These are phyloP conservation scores for Trichoderma pleuroti DNA, from an alignment of 2,329 filamentous ascomycete species.

Conservation along the genomic window DNA sequence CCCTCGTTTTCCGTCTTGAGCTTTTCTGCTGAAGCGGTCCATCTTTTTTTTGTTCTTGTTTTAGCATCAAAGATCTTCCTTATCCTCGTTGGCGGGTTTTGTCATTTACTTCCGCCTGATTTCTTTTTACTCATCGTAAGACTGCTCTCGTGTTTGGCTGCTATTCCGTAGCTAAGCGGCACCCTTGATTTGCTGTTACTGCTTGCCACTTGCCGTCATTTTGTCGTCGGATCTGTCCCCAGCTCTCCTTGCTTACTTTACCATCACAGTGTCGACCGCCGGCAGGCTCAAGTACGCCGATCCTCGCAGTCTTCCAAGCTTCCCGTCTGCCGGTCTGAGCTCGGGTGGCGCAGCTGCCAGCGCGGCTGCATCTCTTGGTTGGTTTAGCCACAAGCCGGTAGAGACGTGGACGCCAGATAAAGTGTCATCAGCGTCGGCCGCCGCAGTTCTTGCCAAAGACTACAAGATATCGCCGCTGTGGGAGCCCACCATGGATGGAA, in stretches of 20 bases:
- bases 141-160: not conserved
- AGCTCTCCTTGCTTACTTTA: constrained; percentile 6
- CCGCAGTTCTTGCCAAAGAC: constrained; percentile 43
- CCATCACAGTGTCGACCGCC: constrained; percentile 29
- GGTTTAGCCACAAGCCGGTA: constrained; percentile 63
- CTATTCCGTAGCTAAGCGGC: constrained; percentile 2
- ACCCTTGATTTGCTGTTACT: not conserved
- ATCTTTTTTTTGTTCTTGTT: not conserved
- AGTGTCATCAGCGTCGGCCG: constrained; percentile 47
- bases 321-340: constrained; percentile 61
- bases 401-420: constrained; percentile 65
- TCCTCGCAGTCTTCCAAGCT: constrained; percentile 70
- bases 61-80: not conserved
- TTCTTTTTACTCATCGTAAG: not conserved
- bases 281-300: constrained; percentile 66
- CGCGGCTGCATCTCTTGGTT: constrained; percentile 71
- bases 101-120: not conserved
- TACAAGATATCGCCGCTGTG: constrained; percentile 49
- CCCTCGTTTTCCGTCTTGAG: not conserved
- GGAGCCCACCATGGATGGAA: constrained; percentile 60
- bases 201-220: not conserved
- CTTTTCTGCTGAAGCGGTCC: not conserved
- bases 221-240: not conserved
- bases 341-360: constrained; percentile 61
- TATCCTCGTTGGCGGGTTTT: not conserved